Conservation (phyloP, 148 eudicot genomes). For the Agrostemma githago region DNA sequence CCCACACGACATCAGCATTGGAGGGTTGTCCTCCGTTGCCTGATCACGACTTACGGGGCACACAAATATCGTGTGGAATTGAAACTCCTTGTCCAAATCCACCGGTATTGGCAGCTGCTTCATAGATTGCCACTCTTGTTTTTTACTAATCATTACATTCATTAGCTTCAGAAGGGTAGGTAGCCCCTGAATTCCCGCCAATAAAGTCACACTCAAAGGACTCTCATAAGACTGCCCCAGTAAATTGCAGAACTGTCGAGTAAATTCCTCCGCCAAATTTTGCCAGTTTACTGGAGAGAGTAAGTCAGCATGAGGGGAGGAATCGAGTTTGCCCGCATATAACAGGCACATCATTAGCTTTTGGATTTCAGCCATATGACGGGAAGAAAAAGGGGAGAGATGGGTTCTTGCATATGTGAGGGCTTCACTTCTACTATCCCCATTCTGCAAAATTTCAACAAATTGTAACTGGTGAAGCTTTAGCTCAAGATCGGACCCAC, state of each 20-base stretch:
- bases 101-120: slow-evolving; percentile 79
- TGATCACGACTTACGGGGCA: slow-evolving; percentile 91
- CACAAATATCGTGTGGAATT: slow-evolving; percentile 79
- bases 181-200: slow-evolving; percentile 76
- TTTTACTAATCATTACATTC: slow-evolving; percentile 76
- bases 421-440: slow-evolving; percentile 54
- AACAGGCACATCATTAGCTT: slow-evolving; percentile 66
- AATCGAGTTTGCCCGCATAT: slow-evolving; percentile 68
- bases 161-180: slow-evolving; percentile 84
- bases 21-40: slow-evolving; percentile 83
- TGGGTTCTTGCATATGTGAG: slow-evolving; percentile 53
- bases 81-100: slow-evolving; percentile 66
- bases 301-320: slow-evolving; percentile 66
- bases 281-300: slow-evolving; percentile 56
- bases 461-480: slow-evolving; percentile 65
- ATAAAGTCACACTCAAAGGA: slow-evolving; percentile 66
- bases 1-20: slow-evolving; percentile 85
- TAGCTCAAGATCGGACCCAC: slow-evolving; percentile 66
- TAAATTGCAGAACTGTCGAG: slow-evolving; percentile 55
- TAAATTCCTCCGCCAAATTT: slow-evolving; percentile 54
- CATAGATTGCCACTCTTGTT: slow-evolving; percentile 81
- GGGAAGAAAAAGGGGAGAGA: slow-evolving; percentile 47
- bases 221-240: slow-evolving; percentile 65
- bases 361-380: slow-evolving; percentile 53
- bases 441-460: slow-evolving; percentile 58